A percentile compares a stretch with the other conserved stretches of the same genome.
Evolutionary conservation across 2,329 filamentous ascomycete species (phyloP).

Genomic region (Helicocarpus griseus): DNA sequence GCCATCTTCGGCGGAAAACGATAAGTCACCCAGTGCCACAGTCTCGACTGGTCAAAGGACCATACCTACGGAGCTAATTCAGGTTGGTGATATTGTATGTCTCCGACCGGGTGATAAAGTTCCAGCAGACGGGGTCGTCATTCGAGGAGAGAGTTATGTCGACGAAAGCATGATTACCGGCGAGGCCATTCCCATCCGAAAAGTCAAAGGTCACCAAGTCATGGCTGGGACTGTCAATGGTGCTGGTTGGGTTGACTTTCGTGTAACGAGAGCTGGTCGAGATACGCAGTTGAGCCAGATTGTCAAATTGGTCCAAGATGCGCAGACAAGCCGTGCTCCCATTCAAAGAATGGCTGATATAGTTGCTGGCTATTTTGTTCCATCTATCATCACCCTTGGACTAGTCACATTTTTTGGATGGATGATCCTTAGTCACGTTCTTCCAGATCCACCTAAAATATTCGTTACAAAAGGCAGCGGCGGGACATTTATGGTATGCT

Average conservation of each 20-base stretch:
- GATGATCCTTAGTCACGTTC: slow-evolving; percentile 88
- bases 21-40: slow-evolving; percentile 9
- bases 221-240: slow-evolving; percentile 96
- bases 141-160: slow-evolving; percentile 82
- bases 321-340: slow-evolving; percentile 85
- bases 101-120: slow-evolving; percentile 94
- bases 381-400: slow-evolving; percentile 75
- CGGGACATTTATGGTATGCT: slow-evolving; percentile 89
- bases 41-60: slow-evolving; percentile 61
- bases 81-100: slow-evolving; percentile 88
- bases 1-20: slow-evolving; percentile 6
- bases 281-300: slow-evolving; percentile 98
- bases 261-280: slow-evolving; percentile 81
- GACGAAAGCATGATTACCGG: slow-evolving; percentile 99
- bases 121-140: slow-evolving; percentile 80
- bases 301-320: slow-evolving; percentile 94
- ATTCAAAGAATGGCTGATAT: slow-evolving; percentile 89
- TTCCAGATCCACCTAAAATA: slow-evolving; percentile 76
- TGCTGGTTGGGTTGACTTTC: slow-evolving; percentile 81
- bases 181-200: slow-evolving; percentile 90
- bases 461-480: slow-evolving; percentile 73
- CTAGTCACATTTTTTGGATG: slow-evolving; percentile 76
- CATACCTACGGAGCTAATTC: slow-evolving; percentile 90
- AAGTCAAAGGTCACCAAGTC: slow-evolving; percentile 66
- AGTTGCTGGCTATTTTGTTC: slow-evolving; percentile 89